These are phyloP conservation scores for Arabidopsis hybrid DNA, from an alignment of 441 rosid species.

Conservation along the genomic window DNA sequence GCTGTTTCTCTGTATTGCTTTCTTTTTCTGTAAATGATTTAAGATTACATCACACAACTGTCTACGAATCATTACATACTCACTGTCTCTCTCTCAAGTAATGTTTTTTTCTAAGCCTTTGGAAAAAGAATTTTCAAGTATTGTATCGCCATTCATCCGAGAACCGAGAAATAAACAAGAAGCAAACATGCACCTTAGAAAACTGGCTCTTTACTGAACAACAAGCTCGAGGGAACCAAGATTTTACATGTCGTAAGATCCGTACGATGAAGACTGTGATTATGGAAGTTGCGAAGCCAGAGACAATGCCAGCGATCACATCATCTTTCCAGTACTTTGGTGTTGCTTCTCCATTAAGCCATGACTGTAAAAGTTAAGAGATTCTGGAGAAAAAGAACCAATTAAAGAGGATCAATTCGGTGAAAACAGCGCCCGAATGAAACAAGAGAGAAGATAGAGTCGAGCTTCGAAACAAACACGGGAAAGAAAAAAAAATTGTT, in stretches of 20 bases:
- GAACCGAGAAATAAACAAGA: conserved; percentile 58
- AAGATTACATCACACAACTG: conserved; percentile 41
- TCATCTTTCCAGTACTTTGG: conserved; percentile 61
- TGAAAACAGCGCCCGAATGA: conserved; percentile 12
- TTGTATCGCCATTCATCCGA: conserved; percentile 69
- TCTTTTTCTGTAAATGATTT: conserved; percentile 28
- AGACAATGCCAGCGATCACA: conserved; percentile 56
- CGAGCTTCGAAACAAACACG: no score
- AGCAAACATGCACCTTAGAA: conserved; percentile 54
- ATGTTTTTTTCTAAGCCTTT: conserved; percentile 40
- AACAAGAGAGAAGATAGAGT: no score
- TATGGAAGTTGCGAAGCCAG: conserved; percentile 69
- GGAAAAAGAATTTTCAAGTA: no score
- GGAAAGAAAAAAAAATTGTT: no score
- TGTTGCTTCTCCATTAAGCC: conserved; percentile 46
- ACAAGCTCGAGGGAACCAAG: conserved; percentile 46
- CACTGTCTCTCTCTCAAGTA: conserved; percentile 22
- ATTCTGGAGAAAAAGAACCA: conserved; percentile 47
- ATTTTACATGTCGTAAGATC: conserved; percentile 52
- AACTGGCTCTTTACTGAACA: conserved; percentile 29
- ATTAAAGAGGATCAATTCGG: conserved; percentile 7
- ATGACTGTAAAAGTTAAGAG: conserved; percentile 48
- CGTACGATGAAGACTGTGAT: conserved; percentile 53
- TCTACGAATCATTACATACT: conserved; percentile 30
- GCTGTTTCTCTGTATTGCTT: conserved; percentile 21